These are phyloP conservation scores for Cicer yamashitae DNA, from an alignment of 306 rosid species.

Conservation along the genomic window DNA sequence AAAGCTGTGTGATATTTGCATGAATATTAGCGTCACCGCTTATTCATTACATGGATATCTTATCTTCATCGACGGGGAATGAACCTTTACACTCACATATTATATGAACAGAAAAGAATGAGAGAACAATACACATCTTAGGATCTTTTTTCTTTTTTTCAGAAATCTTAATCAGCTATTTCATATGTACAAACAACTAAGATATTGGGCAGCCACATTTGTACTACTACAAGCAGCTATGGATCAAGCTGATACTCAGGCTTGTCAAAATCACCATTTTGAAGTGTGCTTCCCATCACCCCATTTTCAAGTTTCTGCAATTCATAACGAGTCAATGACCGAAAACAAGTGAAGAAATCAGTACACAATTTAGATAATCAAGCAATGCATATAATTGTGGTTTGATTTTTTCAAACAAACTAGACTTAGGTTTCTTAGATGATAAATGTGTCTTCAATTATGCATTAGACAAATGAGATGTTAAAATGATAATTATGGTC, in stretches of 20 bases:
- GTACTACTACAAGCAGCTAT: slow-evolving; percentile 40
- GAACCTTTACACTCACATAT: slow-evolving; percentile 60
- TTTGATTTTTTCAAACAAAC: slow-evolving; percentile 27
- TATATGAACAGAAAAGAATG: slow-evolving; percentile 88
- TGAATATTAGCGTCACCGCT: slow-evolving; percentile 26
- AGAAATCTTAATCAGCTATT: slow-evolving; percentile 44
- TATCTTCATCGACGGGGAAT: slow-evolving; percentile 38
- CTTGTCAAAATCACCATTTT: slow-evolving; percentile 63
- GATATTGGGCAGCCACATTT: slow-evolving; percentile 38
- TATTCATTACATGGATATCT: slow-evolving; percentile 58
- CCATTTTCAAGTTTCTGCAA: slow-evolving; percentile 61
- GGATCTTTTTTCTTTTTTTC: slow-evolving; percentile 1
- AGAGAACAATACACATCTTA: slow-evolving; percentile 55
- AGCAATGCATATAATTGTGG: slow-evolving; percentile 20
- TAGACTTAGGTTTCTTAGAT: slow-evolving; percentile 4
- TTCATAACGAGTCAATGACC: slow-evolving; percentile 33
- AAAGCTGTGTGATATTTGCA: slow-evolving; percentile 23
- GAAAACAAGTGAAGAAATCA: slow-evolving; percentile 28
- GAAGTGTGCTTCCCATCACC: slow-evolving; percentile 42
- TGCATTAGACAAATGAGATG: slow-evolving; percentile 13
- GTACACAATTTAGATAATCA: neutral
- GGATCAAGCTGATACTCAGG: slow-evolving; percentile 71
- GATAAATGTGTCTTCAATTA: slow-evolving; percentile 7
- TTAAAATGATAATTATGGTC: slow-evolving; percentile 18
- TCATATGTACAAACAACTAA: slow-evolving; percentile 61